Percentiles rank a stretch among this genome's conserved stretches.
These are phyloP conservation scores for Psilocybe mexicana DNA, from an alignment of 1,284 basidiomycete species.

Conservation along the genomic window DNA sequence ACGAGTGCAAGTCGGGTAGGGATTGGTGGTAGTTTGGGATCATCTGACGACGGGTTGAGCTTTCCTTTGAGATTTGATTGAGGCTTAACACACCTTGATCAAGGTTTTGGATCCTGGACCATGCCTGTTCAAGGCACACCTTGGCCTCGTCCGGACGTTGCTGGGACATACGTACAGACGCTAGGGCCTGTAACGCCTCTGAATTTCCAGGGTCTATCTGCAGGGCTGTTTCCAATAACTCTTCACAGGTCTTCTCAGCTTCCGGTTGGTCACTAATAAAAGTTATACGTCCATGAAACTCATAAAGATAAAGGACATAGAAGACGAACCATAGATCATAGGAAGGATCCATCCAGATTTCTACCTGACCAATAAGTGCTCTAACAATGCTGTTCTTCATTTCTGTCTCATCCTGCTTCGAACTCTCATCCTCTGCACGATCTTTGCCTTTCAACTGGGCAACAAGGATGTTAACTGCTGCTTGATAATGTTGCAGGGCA, in stretches of 20 bases:
- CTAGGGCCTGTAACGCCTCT: constrained; percentile 81
- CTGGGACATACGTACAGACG: constrained; percentile 90
- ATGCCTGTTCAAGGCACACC: constrained; percentile 67
- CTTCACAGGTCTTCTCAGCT: constrained; percentile 82
- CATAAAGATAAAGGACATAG: neutral
- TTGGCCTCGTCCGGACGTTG: constrained; percentile 80
- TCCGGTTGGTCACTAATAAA: constrained; percentile 71
- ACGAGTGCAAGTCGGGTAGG: constrained; percentile 74
- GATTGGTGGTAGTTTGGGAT: constrained; percentile 72
- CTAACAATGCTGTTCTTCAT: constrained; percentile 73
- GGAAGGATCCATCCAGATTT: constrained; percentile 92
- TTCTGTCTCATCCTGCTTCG: constrained; percentile 56
- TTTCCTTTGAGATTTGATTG: constrained; percentile 11
- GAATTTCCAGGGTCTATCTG: constrained; percentile 74
- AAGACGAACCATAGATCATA: constrained; percentile 82
- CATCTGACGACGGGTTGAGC: constrained; percentile 44
- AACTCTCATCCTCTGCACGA: constrained; percentile 45
- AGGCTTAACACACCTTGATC: constrained; percentile 55
- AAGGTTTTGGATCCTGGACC: constrained; percentile 73
- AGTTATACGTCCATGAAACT: neutral
- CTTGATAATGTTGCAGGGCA: constrained; percentile 81
- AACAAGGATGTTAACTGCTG: constrained; percentile 77
- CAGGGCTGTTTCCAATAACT: constrained; percentile 73
- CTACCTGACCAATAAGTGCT: constrained; percentile 91
- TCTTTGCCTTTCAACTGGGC: constrained; percentile 73